phyloP scores from a whole-genome alignment of 164 flowering plant species.

The Tetrastigma voinierianum region DNA sequence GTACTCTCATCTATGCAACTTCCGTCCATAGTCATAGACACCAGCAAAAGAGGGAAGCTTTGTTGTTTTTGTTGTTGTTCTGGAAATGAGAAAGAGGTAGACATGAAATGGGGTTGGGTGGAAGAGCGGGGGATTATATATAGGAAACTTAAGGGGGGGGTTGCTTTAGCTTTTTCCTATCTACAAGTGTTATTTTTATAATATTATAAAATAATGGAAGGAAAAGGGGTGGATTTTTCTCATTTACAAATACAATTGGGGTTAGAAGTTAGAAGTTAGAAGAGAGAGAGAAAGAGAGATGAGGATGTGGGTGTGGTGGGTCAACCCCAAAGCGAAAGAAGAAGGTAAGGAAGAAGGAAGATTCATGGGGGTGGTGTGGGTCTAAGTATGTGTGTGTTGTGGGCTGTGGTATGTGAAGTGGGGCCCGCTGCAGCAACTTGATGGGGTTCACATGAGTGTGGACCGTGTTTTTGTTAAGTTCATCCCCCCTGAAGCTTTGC shows the following conservation, averaged over 20 bases:
- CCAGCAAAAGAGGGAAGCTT: too few species aligned
- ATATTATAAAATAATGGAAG: too few species aligned
- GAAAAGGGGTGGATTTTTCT: not conserved
- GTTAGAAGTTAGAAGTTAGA: not conserved
- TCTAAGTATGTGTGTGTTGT: slow-evolving; percentile 38
- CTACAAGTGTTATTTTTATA: too few species aligned
- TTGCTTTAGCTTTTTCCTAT: too few species aligned
- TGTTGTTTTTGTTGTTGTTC: too few species aligned
- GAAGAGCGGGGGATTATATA: not conserved
- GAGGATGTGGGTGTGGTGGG: slow-evolving; percentile 44
- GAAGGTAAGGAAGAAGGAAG: slow-evolving; percentile 41
- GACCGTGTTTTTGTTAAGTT: slow-evolving; percentile 49
- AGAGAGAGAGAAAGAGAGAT: slow-evolving; percentile 4
- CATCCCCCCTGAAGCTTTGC: slow-evolving; percentile 69
- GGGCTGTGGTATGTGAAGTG: slow-evolving; percentile 48
- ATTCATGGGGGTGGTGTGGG: slow-evolving; percentile 36
- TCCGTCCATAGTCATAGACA: slow-evolving; percentile 38
- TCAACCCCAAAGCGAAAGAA: slow-evolving; percentile 33
- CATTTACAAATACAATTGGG: not conserved
- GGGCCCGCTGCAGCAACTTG: slow-evolving; percentile 56
- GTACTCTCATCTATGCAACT: slow-evolving; percentile 38
- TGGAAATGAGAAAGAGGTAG: too few species aligned
- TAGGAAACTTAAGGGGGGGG: too few species aligned
- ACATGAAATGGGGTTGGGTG: not conserved
- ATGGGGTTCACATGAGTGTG: slow-evolving; percentile 73